Conservation (phyloP, 345 rosid genomes). For the Eucalyptus curtisii region DNA sequence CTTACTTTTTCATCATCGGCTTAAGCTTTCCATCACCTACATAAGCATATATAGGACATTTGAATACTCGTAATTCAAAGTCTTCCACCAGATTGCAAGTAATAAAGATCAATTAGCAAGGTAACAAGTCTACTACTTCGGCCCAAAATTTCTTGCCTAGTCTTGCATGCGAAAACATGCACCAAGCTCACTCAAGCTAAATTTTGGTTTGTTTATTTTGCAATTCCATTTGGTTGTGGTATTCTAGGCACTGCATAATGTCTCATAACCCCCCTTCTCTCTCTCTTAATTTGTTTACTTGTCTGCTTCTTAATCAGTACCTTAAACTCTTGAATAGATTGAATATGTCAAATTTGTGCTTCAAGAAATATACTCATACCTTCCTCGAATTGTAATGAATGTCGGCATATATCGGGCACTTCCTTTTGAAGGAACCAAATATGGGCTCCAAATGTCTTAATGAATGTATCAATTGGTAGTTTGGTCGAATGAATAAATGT, state of each 20-base stretch:
- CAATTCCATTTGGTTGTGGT: not conserved
- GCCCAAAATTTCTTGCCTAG: not conserved
- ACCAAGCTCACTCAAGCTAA: not conserved
- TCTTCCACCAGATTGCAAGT: not conserved
- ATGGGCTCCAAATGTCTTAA: not conserved
- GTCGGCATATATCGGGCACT: not conserved
- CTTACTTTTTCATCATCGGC: not conserved
- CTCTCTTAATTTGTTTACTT: not conserved
- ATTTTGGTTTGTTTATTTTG: too few relatives aligned
- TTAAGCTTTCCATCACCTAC: not conserved
- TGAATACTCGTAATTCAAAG: too few relatives aligned
- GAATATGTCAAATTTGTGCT: not conserved
- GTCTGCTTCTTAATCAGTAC: not conserved
- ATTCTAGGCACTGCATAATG: too few relatives aligned
- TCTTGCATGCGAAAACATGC: not conserved
- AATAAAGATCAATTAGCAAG: too few relatives aligned
- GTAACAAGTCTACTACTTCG: not conserved
- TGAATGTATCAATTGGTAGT: not conserved
- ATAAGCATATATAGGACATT: not conserved
- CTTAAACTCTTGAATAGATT: too few relatives aligned
- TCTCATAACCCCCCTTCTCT: not conserved
- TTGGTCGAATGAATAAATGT: not conserved
- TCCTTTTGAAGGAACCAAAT: not conserved
- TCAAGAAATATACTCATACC: not conserved
- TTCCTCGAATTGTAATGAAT: too few relatives aligned